phyloP scores from a whole-genome alignment of 2,329 filamentous ascomycete species.

The Nothomitra cinnamomea region DNA sequence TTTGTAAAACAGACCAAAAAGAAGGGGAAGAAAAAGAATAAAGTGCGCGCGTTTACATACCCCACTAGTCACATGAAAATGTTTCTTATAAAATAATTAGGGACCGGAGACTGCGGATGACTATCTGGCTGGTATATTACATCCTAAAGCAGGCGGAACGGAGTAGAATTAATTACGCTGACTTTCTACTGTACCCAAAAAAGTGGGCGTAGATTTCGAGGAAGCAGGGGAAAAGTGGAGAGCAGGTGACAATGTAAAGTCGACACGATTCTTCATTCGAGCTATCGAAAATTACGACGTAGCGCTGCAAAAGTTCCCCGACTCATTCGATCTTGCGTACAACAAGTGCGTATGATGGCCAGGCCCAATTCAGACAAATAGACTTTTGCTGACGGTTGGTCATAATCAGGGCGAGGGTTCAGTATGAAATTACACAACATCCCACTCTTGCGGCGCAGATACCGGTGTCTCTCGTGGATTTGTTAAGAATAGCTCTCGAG shows the following conservation, averaged over 20 bases:
- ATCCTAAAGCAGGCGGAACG: too few relatives aligned
- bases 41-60: not conserved
- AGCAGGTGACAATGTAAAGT: constrained; percentile 29
- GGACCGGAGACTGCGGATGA: constrained; percentile 47
- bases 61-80: not conserved
- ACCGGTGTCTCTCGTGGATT: constrained; percentile 33
- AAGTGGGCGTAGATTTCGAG: constrained; percentile 49
- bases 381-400: too few relatives aligned
- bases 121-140: constrained; percentile 38
- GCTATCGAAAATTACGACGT: constrained; percentile 50
- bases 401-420: constrained; percentile 45
- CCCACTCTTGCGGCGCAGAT: constrained; percentile 42
- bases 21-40: constrained; percentile 4
- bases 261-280: constrained; percentile 36
- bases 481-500: constrained; percentile 41
- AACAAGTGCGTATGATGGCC: constrained; percentile 57
- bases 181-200: not conserved
- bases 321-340: constrained; percentile 54
- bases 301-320: constrained; percentile 41
- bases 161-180: too few relatives aligned
- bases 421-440: constrained; percentile 54
- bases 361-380: too few relatives aligned
- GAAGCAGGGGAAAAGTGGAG: constrained; percentile 61
- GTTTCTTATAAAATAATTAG: constrained; percentile 17
- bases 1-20: constrained; percentile 16